phyloP scores from a whole-genome alignment of 768 basidiomycete genomes.

The Psilocybe sp. region DNA sequence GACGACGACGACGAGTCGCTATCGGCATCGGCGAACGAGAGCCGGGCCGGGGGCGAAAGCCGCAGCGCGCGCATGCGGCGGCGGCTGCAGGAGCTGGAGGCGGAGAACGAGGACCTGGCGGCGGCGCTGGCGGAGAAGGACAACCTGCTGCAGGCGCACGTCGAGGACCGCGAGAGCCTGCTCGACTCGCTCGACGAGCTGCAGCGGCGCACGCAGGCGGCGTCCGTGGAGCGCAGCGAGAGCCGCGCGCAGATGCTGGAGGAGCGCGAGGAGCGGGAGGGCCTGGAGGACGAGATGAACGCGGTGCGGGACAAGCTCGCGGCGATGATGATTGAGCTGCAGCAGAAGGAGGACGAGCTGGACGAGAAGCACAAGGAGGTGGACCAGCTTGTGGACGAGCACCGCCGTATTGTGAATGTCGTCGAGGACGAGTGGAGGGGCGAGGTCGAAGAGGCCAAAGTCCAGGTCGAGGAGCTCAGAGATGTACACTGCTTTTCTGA shows the following conservation, averaged over 20 bases:
- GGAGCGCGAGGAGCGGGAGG: conserved; percentile 71
- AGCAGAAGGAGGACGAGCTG: conserved; percentile 85
- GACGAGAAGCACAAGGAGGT: conserved; percentile 77
- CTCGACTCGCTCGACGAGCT: conserved; percentile 63
- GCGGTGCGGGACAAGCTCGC: conserved; percentile 74
- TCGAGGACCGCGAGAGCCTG: conserved; percentile 74
- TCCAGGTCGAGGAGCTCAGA: conserved; percentile 75
- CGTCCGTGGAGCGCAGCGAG: conserved; percentile 66
- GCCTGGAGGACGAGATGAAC: conserved; percentile 77
- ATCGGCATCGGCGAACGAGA: conserved; percentile 24
- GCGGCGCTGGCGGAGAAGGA: conserved; percentile 55
- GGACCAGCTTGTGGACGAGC: conserved; percentile 73
- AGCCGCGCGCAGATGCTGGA: conserved; percentile 71
- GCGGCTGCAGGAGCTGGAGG: conserved; percentile 56
- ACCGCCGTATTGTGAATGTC: conserved; percentile 65
- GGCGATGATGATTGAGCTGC: conserved; percentile 76
- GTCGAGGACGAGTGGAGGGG: conserved; percentile 87
- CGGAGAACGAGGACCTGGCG: conserved; percentile 61
- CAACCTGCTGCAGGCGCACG: conserved; percentile 50
- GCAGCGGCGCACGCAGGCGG: conserved; percentile 58
- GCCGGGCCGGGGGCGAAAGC: conserved; percentile 34
- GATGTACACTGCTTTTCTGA: no score
- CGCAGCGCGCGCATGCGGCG: conserved; percentile 43
- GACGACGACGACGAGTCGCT: no score
- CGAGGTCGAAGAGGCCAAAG: conserved; percentile 79